Evolutionary conservation across 1,139 yeast genomes (phyloP), one percentile per base, ranked within the genome.

Genomic region (Candida pseudoviswanathii): DNA sequence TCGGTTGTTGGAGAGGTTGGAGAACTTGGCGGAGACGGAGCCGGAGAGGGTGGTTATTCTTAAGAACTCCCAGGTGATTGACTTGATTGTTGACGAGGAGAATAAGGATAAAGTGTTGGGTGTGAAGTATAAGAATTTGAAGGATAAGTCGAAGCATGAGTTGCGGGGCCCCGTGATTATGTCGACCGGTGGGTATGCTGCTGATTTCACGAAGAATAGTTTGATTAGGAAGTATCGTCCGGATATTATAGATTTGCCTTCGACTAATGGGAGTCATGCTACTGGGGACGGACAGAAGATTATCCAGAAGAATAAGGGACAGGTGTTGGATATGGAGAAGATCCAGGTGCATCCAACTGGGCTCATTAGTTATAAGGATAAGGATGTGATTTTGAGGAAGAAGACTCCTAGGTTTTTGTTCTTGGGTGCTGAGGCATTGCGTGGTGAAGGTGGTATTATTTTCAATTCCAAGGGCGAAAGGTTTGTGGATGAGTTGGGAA

Each of bases 311-410:
- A 69, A 72, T 52, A 81, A 86, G 29, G 95, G 89, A 8, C 69
- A 77, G 36, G 80, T 86, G 40, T 80, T 86, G 41, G 91, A 86
- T 62, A 76, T 87, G 82, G 89, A 86, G 44, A 85, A 86, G 64
- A 83, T 87, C 38, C 96, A 88, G 66, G 86, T 88, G 11, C 92
- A 86, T 58, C 96, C 96, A 25, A 86, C 95, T 6, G 96, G 96
- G 0, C 78, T 88, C 58, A 78, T 88, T 53, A 88, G 85, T 57
- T 84, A 84, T 44, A 72, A 77, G 49, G 88, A 85, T 56, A 75
- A 71, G 21, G 80, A 77, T 10, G 74, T 73, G 8, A 70, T 75
- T 44, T 53, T 51, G 9, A 77, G 79, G 3, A 65, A 63, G 51
- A 74, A 72, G 41, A 56, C 60, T 1, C 80, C 80, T 1, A 58